phyloP scores from a whole-genome alignment of 2,329 filamentous ascomycete species.

The Cordyceps fumosorosea region DNA sequence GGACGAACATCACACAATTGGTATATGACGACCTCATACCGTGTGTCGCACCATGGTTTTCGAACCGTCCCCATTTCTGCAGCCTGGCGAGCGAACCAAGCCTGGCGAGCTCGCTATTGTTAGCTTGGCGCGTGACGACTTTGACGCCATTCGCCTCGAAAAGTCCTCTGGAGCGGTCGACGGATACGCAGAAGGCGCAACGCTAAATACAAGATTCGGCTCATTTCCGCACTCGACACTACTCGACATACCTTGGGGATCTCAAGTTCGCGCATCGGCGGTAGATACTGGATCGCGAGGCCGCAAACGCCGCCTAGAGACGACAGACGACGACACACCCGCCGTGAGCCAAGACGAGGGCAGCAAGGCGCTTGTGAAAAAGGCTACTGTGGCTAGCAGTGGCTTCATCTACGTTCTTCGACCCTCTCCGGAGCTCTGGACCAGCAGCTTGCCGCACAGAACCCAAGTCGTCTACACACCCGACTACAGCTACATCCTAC shows the following conservation, averaged over 20 bases:
- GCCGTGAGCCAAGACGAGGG: conserved; percentile 28
- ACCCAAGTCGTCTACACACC: conserved; percentile 85
- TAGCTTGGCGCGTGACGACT: conserved; percentile 80
- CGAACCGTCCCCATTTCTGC: conserved; percentile 67
- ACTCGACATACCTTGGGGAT: conserved; percentile 78
- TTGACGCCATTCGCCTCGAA: conserved; percentile 67
- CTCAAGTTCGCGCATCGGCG: conserved; percentile 80
- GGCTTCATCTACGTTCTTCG: conserved; percentile 75
- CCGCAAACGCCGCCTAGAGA: conserved; percentile 54
- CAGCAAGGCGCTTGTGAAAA: conserved; percentile 34
- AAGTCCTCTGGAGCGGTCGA: conserved; percentile 55
- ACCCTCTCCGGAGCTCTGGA: conserved; percentile 79
- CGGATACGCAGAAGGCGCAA: conserved; percentile 69
- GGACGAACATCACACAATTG: background rate
- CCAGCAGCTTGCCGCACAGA: conserved; percentile 68
- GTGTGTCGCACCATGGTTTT: conserved; percentile 25
- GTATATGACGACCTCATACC: background rate
- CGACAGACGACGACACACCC: conserved; percentile 32
- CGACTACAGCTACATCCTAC: conserved; percentile 79
- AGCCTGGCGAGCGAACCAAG: conserved; percentile 56
- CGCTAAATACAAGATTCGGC: conserved; percentile 88
- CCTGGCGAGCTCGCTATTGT: conserved; percentile 70
- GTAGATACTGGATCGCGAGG: conserved; percentile 90
- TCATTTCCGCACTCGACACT: conserved; percentile 79
- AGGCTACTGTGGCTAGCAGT: conserved; percentile 48